A percentile compares a stretch with the other conserved stretches of the same genome.
These are phyloP conservation scores for Nemania sp. DNA, from an alignment of 2,329 filamentous ascomycete genomes.

Conservation along the genomic window DNA sequence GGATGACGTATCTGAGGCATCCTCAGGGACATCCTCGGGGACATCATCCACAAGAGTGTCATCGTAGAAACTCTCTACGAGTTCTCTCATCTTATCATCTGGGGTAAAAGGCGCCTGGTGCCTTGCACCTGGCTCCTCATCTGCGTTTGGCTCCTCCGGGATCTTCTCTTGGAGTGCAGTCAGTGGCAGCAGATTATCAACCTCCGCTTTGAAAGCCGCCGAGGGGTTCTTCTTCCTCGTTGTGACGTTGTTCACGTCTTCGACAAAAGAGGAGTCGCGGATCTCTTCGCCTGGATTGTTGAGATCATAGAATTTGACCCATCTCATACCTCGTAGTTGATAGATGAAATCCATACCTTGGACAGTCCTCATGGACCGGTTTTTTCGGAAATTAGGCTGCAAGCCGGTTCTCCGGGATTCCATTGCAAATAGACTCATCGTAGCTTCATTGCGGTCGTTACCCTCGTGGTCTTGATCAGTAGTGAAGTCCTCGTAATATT, in stretches of 20 bases:
- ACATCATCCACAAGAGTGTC: conserved; percentile 8
- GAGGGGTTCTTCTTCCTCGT: conserved; percentile 29
- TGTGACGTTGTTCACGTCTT: conserved; percentile 38
- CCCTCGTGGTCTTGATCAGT: conserved; percentile 22
- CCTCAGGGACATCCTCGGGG: conserved; percentile 1
- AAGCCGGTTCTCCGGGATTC: conserved; percentile 34
- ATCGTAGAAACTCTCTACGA: conserved; percentile 33
- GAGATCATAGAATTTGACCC: conserved; percentile 49
- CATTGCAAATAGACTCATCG: conserved; percentile 18
- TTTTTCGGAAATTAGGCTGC: conserved; percentile 47
- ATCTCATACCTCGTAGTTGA: conserved; percentile 48
- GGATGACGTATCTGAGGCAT: conserved; percentile 14
- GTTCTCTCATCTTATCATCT: conserved; percentile 23
- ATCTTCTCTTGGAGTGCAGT: conserved; percentile 17
- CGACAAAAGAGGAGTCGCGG: conserved; percentile 40
- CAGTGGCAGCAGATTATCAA: conserved; percentile 33
- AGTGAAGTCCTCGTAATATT: conserved; percentile 19
- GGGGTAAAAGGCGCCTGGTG: too few species aligned
- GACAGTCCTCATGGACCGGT: conserved; percentile 44
- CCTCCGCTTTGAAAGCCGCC: conserved; percentile 20
- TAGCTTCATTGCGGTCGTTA: conserved; percentile 5
- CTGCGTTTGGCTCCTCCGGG: too few species aligned
- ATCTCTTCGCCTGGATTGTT: conserved; percentile 34
- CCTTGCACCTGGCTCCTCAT: too few species aligned
- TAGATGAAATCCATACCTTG: conserved; percentile 51